A percentile compares a stretch with the other conserved stretches of the same genome.
Conservation (phyloP, 495 filamentous ascomycete genomes). For the Terfezia claveryi region DNA sequence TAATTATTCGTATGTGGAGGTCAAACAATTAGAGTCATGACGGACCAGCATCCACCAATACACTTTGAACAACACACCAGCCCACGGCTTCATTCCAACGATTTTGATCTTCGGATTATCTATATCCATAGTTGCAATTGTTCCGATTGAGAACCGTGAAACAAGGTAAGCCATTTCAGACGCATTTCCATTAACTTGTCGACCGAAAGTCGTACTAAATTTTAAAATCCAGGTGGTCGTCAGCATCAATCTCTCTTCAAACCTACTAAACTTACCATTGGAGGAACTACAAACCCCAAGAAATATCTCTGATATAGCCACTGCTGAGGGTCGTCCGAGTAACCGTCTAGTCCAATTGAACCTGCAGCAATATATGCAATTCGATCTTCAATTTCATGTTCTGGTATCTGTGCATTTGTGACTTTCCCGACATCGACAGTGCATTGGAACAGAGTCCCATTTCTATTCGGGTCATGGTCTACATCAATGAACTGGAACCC, state of each 20-base stretch:
- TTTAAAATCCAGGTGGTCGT: neutral
- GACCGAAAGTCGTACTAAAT: slow-evolving; percentile 1
- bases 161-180: neutral
- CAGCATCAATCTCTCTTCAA: neutral
- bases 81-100: slow-evolving; percentile 9
- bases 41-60: slow-evolving; percentile 8
- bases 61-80: slow-evolving; percentile 12
- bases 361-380: slow-evolving; percentile 12
- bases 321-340: neutral
- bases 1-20: no score
- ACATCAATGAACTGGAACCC: slow-evolving; percentile 3
- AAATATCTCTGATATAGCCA: neutral
- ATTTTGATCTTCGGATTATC: neutral
- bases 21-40: neutral
- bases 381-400: slow-evolving; percentile 3
- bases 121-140: slow-evolving; percentile 9
- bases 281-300: neutral
- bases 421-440: slow-evolving; percentile 6
- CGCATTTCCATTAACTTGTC: neutral
- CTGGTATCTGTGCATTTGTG: neutral
- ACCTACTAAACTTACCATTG: no score
- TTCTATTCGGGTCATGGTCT: neutral
- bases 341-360: slow-evolving; percentile 12
- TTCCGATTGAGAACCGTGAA: slow-evolving; percentile 9
- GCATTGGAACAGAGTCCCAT: slow-evolving; percentile 13